A percentile compares a stretch with the other conserved stretches of the same genome.
phyloP scores from a whole-genome alignment of 192 early-diverging fungal genomes.

The Neocallimastix lanati region DNA sequence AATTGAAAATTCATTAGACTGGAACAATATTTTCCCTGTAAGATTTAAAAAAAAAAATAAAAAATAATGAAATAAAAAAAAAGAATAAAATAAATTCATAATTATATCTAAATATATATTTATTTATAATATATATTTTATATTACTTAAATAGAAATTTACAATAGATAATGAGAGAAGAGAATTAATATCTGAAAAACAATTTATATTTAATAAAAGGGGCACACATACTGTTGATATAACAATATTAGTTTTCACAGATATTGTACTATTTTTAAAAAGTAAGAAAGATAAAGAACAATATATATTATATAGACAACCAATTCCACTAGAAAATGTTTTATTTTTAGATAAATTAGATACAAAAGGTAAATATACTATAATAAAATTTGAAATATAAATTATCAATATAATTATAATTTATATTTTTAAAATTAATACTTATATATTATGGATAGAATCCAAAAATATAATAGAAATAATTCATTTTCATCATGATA shows the following conservation, averaged over 20 bases:
- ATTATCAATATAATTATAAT: too few species aligned
- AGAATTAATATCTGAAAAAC: constrained; percentile 26
- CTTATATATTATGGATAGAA: constrained; percentile 4
- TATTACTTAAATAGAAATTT: constrained; percentile 28
- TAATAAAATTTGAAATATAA: too few species aligned
- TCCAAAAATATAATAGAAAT: constrained; percentile 23
- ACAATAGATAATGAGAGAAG: constrained; percentile 18
- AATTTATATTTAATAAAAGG: constrained; percentile 16
- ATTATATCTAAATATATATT: too few species aligned
- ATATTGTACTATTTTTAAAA: constrained; percentile 18
- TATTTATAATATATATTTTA: too few species aligned
- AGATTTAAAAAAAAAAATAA: too few species aligned
- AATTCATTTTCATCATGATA: constrained; percentile 23
- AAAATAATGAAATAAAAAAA: too few species aligned
- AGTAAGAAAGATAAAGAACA: constrained; percentile 15
- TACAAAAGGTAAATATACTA: constrained; percentile 7
- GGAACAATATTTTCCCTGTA: constrained; percentile 20
- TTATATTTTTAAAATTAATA: too few species aligned
- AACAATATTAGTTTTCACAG: constrained; percentile 22
- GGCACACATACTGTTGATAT: constrained; percentile 20
- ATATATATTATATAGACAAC: constrained; percentile 20
- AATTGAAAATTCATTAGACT: constrained; percentile 29
- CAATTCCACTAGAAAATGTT: constrained; percentile 22
- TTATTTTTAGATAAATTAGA: constrained; percentile 24
- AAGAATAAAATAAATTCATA: too few species aligned